Percentiles rank a stretch among this genome's conserved stretches.
Evolutionary conservation across 352 stramenopile genomes (phyloP).

Genomic region (Pythium dissimile): DNA sequence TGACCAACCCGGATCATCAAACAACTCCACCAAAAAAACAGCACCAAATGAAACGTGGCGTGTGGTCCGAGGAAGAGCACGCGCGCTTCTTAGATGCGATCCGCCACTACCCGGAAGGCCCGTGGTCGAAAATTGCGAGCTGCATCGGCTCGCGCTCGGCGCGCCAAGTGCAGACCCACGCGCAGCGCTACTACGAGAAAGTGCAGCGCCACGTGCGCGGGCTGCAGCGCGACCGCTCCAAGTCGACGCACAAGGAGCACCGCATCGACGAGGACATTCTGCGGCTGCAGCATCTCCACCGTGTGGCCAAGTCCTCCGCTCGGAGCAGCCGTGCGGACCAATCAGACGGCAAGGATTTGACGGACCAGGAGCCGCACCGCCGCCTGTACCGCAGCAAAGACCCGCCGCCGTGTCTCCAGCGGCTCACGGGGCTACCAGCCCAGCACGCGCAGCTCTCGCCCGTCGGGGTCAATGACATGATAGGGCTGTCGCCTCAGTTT

Average conservation of each 20-base stretch:
- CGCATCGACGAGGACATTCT: slow-evolving; percentile 21
- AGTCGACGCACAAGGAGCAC: slow-evolving; percentile 20
- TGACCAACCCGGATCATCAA: background rate
- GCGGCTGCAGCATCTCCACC: slow-evolving; percentile 15
- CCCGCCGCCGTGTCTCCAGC: slow-evolving; percentile 15
- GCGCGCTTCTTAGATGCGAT: slow-evolving; percentile 30
- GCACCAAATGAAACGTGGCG: slow-evolving; percentile 16
- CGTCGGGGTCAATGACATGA: slow-evolving; percentile 8
- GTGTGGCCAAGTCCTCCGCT: slow-evolving; percentile 1
- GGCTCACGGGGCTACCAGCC: slow-evolving; percentile 6
- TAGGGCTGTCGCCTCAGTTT: slow-evolving; percentile 5
- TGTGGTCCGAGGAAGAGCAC: slow-evolving; percentile 36
- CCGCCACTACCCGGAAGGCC: slow-evolving; percentile 31
- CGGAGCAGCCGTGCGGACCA: too few relatives aligned
- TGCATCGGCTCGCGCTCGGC: slow-evolving; percentile 36
- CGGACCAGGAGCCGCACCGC: slow-evolving; percentile 3
- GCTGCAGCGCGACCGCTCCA: slow-evolving; percentile 22
- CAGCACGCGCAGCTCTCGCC: slow-evolving; percentile 2
- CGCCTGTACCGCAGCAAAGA: slow-evolving; percentile 18
- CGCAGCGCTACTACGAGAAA: slow-evolving; percentile 71
- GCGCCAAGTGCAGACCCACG: slow-evolving; percentile 64
- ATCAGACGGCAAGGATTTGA: background rate
- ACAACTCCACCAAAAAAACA: background rate
- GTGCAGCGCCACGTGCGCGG: slow-evolving; percentile 54
- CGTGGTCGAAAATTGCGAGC: slow-evolving; percentile 30